Evolutionary conservation across 148 eudicot species (phyloP).

Genomic region (Chenopodium album): DNA sequence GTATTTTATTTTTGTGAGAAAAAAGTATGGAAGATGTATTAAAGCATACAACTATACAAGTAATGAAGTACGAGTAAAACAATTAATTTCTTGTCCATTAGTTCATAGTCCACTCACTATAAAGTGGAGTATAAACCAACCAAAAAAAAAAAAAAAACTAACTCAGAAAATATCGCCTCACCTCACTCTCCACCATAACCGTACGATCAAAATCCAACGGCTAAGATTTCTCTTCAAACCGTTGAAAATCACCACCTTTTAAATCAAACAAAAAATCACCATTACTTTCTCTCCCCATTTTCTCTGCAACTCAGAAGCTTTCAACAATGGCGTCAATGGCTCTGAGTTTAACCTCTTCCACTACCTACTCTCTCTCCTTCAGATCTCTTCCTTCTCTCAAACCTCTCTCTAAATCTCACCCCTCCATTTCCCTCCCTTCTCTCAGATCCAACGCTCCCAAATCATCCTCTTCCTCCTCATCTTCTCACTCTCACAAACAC

Average conservation of each 20-base stretch:
- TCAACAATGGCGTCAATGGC: constrained; percentile 66
- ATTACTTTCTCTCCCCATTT: not conserved
- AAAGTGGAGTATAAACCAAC: too few species aligned
- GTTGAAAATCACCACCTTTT: not conserved
- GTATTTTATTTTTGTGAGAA: too few species aligned
- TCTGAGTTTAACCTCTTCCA: constrained; percentile 26
- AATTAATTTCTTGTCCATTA: too few species aligned
- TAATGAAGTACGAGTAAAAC: too few species aligned
- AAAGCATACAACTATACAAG: too few species aligned
- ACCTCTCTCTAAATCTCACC: constrained; percentile 21
- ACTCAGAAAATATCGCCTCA: not conserved
- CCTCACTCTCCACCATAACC: not conserved
- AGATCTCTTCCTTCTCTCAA: constrained; percentile 18
- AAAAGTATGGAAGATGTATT: too few species aligned
- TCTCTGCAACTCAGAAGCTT: constrained; percentile 6
- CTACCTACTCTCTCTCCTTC: constrained; percentile 43
- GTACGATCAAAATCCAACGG: not conserved
- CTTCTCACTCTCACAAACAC: not conserved
- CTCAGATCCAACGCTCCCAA: constrained; percentile 20
- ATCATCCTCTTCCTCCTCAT: not conserved
- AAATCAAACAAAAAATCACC: not conserved
- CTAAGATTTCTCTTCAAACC: not conserved
- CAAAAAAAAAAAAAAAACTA: too few species aligned
- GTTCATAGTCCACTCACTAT: too few species aligned
- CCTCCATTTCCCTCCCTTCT: constrained; percentile 23